Evolutionary conservation across 1,284 basidiomycete species (phyloP), one percentile per base, ranked within the genome.

Genomic region (Rhodotorula sp.): DNA sequence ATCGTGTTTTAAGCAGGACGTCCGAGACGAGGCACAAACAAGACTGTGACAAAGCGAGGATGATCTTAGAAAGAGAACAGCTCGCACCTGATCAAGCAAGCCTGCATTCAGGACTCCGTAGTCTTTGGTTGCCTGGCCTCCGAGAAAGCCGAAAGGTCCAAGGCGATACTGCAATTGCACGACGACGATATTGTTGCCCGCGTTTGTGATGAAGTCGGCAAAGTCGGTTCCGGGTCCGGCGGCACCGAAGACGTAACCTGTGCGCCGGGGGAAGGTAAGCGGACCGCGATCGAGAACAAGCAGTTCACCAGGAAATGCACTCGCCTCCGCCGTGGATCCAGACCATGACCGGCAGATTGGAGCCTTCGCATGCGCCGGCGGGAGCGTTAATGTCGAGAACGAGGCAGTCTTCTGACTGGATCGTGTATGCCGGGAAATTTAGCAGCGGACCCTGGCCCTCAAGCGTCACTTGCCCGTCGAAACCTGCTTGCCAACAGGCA

Each of bases 371-470:
- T 2, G 60, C 12, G 6, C 60, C 49, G 15, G 60, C 49, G 7
- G 60, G 60, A 15, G 60, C 49, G 14, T 24, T 22, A 18, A 62
- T 37, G 37, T 62, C 15, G 60, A 62, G 49, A 17, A 62, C 37
- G 17, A 62, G 49, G 33, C 60, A 62, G n/a, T 62, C 60, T 33
- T 62, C 60, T 24, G 60, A 60, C 26, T 44, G 20, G n/a, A n/a
- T 8, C 45, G 44, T 29, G 44, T 29, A 22, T 10, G 26, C 58
- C n/a, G 26, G 20, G 30, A 30, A 18, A 7, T 59, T 26, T 17
- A 26, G 18, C 26, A 48, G 6, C 29, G 22, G 45, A 12, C 29
- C 26, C 45, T 30, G 26, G 12, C 29, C 22, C 29, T 45, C 42
- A 8, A 24, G 30, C 5, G 58, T 60, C 44, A n/a, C 22, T 5